phyloP scores from a whole-genome alignment of 139 green algal genomes.

The Coelastrella sp. region DNA sequence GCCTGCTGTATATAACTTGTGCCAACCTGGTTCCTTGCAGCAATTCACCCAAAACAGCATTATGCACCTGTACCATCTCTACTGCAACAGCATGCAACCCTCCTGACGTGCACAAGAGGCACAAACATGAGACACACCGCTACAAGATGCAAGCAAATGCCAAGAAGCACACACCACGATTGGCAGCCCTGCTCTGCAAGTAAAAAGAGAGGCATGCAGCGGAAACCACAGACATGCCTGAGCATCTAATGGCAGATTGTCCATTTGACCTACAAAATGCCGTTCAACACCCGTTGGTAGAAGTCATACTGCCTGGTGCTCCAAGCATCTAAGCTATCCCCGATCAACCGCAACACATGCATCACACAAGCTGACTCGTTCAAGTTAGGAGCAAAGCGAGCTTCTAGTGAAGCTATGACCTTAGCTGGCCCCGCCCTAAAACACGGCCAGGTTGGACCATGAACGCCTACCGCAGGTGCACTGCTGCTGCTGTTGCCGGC shows the following conservation, averaged over 20 bases:
- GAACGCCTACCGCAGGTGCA: background rate
- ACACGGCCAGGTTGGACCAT: slow-evolving; percentile 72
- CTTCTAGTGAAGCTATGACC: slow-evolving; percentile 74
- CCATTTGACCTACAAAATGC: slow-evolving; percentile 81
- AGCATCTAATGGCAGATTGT: background rate
- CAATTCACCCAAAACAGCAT: no score
- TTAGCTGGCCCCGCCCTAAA: slow-evolving; percentile 83
- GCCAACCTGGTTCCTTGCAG: no score
- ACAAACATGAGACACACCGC: no score
- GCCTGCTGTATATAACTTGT: no score
- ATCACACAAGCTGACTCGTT: slow-evolving; percentile 81
- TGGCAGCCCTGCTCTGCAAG: no score
- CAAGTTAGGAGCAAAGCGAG: slow-evolving; percentile 78
- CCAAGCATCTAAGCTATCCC: slow-evolving; percentile 94
- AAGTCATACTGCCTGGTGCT: slow-evolving; percentile 98
- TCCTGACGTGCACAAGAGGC: no score
- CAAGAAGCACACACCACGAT: no score
- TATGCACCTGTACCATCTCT: no score
- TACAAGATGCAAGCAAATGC: no score
- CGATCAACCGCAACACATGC: slow-evolving; percentile 91
- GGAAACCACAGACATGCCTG: background rate
- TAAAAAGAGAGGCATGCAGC: background rate
- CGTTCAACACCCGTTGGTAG: slow-evolving; percentile 97
- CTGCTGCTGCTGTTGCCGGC: background rate
- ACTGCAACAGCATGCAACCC: no score